Base-by-base conservation (phyloP, 306 rosid genomes). In the Styphnolobium japonicum region DNA sequence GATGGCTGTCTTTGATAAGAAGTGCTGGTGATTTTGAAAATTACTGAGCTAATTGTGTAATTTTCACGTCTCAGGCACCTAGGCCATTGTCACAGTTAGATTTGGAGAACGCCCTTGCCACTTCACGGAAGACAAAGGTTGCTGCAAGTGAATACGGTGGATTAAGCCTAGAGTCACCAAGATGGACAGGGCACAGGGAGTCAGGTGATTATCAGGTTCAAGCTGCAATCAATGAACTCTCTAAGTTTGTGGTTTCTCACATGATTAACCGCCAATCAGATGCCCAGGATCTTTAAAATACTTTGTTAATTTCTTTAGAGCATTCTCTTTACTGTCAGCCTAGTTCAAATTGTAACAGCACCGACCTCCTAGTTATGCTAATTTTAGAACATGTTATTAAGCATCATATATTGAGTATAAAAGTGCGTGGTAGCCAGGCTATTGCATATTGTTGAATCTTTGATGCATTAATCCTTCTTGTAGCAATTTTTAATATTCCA, bases 61-160 rank as follows among this genome's bases (percentile, higher is more conserved):
- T 75, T 67, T 51, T 51, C 71, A 51, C 73, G 39, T 83, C 73
- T 80, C 88, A 95, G 98, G 91, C 21, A 19, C 93, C 96, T 21
- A 87, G 98, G 85, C 88, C 85, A 16, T 75, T 95, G 82, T 72
- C 84, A 0, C 92, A 93, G 80, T 42, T 69, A 62, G 99, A 95
- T 79, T 85, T 95, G 84, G 97, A 87, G 86, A 86, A 80, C 64
- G 98, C 85, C 46, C 65, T 95, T 66, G 72, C 80, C 67, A 86
- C 98, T 11, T 87, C 98, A 16, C 84, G 46, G 79, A 93, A 93
- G 77, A 95, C 99, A 43, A 87, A 85, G 77, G 88, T 85, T 80
- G 99, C 97, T 71, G 99, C 99, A 22, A 68, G 80, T 67, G 98
- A 93, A 82, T 95, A 91, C 70, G 19, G 80, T 2, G 97, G 93